Base-by-base conservation (phyloP, 2,329 filamentous ascomycete genomes). In the Botryotinia convoluta region DNA sequence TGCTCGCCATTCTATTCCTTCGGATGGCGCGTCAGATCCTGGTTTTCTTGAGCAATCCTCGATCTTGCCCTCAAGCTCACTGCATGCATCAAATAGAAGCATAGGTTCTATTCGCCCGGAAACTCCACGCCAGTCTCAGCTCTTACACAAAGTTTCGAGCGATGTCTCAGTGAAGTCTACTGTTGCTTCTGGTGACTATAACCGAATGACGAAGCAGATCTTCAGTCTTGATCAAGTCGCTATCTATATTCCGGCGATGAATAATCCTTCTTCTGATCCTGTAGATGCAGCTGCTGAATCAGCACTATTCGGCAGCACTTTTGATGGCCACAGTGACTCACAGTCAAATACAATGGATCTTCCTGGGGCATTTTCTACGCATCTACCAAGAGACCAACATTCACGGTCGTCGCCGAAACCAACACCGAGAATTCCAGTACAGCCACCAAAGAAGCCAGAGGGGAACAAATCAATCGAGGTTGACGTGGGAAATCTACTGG, bases 331-430 rank as follows among this genome's bases (percentile, higher is more conserved):
- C 26, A 74, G 29, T 62, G 76, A 77, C 62, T 37, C 74, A 18
- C 74, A 76, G 35, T 83, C 81, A 44, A 76, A 83, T 18, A 84
- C 84, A n/a, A 85, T 86, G 0, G 84, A 89, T 77, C 79, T 90
- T 4, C 89, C 89, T 1, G 90, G 89, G 0, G 86, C 89, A 3
- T 91, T 91, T 79, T 91, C 89, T 0, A 82, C 88, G 29, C 82
- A 84, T 60, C 73, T 80, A 20, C 75, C 77, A 39, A 71, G 65
- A 69, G 45, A 57, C 39, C 42, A 57, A 26, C 35, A 54, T 29
- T 14, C 45, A 9, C 42, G n/a, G 8, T 54, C 68, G 35, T 69
- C 42, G 14, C 60, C 51, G 32, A 59, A 37, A 42, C 61, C 54
- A 26, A 22, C 29, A 60, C 37, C 35, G 1, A n/a, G 35, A 48